A percentile compares a stretch with the other conserved stretches of the same genome.
These are phyloP conservation scores for Xylaria sp. DNA, from an alignment of 2,329 filamentous ascomycete species.

Conservation along the genomic window DNA sequence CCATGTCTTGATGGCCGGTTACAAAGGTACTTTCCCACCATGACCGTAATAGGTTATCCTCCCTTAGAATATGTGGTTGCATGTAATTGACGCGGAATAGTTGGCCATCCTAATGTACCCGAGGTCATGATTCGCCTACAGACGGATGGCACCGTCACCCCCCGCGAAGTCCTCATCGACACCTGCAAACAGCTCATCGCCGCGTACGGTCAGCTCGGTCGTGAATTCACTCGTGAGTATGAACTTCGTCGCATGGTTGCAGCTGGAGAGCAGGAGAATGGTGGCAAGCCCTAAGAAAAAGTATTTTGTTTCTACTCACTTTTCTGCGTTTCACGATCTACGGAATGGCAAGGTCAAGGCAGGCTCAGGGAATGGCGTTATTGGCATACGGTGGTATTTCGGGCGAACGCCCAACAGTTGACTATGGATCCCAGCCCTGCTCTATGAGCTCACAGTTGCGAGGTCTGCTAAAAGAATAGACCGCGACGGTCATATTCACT, in stretches of 20 bases:
- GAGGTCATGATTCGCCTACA: conserved; percentile 81
- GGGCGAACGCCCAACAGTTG: conserved; percentile 11
- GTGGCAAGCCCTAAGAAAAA: conserved; percentile 43
- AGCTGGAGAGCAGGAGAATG: conserved; percentile 66
- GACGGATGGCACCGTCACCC: conserved; percentile 87
- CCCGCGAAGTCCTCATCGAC: conserved; percentile 87
- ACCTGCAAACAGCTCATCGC: conserved; percentile 85
- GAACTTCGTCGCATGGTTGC: conserved; percentile 87
- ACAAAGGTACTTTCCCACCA: conserved; percentile 73
- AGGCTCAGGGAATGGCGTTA: conserved; percentile 33
- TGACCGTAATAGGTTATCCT: conserved; percentile 33
- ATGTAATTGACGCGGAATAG: conserved; percentile 49
- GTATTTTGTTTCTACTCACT: conserved; percentile 25
- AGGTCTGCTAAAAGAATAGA: conserved; percentile 24
- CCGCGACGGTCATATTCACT: conserved; percentile 20
- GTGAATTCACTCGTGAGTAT: conserved; percentile 93
- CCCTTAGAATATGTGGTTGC: conserved; percentile 40
- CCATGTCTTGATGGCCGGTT: conserved; percentile 89
- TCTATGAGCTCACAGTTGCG: conserved; percentile 17
- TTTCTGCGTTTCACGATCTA: conserved; percentile 30
- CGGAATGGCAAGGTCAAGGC: conserved; percentile 29
- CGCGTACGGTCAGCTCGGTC: conserved; percentile 81
- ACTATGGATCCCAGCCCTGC: conserved; percentile 24
- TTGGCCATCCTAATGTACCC: conserved; percentile 70
- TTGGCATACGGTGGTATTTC: conserved; percentile 29